Evolutionary conservation across 225 moss, liverwort and hornwort genomes (phyloP).

Genomic region (Pleurozium schreberi): DNA sequence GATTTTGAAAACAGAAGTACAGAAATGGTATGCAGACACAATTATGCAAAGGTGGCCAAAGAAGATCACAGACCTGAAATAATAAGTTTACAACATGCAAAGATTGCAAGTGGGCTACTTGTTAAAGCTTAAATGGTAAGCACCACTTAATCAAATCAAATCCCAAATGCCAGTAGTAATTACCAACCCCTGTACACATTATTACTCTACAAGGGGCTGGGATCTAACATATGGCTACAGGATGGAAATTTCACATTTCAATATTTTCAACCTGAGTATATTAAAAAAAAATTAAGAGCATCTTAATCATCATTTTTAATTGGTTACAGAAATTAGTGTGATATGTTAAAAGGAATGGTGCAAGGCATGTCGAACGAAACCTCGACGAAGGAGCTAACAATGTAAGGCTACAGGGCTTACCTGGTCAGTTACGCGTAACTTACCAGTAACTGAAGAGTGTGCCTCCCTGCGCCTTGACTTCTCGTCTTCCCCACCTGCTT

Average conservation of each 20-base stretch:
- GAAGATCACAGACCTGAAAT: not conserved
- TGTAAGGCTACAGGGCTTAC: not conserved
- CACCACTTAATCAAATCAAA: not conserved
- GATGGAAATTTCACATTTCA: not conserved
- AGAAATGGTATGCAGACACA: not conserved
- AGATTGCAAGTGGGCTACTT: not conserved
- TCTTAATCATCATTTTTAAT: not conserved
- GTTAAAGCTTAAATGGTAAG: not conserved
- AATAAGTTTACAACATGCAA: not conserved
- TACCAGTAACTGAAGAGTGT: not conserved
- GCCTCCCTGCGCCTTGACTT: not conserved
- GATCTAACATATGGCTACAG: not conserved
- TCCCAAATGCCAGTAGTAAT: not conserved
- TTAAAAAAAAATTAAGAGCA: accelerated
- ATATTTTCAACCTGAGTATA: not conserved
- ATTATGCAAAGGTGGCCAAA: not conserved
- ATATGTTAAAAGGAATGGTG: too few relatives aligned
- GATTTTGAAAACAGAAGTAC: not conserved
- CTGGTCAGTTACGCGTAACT: not conserved
- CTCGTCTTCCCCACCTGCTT: not conserved
- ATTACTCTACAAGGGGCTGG: not conserved
- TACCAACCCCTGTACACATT: not conserved
- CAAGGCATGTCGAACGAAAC: not conserved
- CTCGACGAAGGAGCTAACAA: not conserved
- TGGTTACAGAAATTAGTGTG: not conserved